A percentile compares a stretch with the other conserved stretches of the same genome.
phyloP scores from a whole-genome alignment of 495 filamentous ascomycete genomes.

The Neurospora sp. region DNA sequence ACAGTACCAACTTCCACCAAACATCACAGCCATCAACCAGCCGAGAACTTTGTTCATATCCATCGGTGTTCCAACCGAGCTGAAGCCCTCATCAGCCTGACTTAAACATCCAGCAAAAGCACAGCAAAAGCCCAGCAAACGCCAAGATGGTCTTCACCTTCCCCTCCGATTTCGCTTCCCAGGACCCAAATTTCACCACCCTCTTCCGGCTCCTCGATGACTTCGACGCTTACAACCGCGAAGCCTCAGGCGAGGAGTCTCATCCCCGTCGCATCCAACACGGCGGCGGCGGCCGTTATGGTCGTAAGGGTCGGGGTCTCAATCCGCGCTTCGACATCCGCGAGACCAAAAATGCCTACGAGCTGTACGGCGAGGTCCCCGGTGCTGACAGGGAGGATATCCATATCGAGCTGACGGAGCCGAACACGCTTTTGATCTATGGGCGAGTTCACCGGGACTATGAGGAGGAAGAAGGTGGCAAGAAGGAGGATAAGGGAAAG shows the following conservation, averaged over 20 bases:
- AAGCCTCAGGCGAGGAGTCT: conserved; percentile 8
- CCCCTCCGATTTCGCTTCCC: conserved; percentile 13
- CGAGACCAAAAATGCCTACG: conserved; percentile 51
- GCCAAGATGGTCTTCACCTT: conserved; percentile 19
- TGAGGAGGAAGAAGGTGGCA: neutral
- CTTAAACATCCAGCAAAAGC: neutral
- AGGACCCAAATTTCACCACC: conserved; percentile 42
- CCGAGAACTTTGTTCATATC: neutral
- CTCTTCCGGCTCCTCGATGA: conserved; percentile 65
- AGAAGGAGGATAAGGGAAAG: conserved; percentile 2
- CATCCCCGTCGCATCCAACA: neutral
- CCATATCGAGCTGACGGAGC: conserved; percentile 68
- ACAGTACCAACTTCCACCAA: neutral
- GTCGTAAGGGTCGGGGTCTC: conserved; percentile 17
- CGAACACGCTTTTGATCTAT: conserved; percentile 53
- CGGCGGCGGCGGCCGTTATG: neutral
- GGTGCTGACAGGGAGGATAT: conserved; percentile 64
- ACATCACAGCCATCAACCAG: neutral
- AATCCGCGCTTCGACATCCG: conserved; percentile 58
- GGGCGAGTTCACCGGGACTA: conserved; percentile 51
- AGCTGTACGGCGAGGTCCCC: conserved; percentile 73
- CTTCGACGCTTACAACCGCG: conserved; percentile 43
- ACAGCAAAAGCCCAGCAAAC: conserved; percentile 4
- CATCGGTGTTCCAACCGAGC: neutral
- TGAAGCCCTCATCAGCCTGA: neutral